Conservation (phyloP, 148 eudicot species). For the Heliamphora exappendiculata region DNA sequence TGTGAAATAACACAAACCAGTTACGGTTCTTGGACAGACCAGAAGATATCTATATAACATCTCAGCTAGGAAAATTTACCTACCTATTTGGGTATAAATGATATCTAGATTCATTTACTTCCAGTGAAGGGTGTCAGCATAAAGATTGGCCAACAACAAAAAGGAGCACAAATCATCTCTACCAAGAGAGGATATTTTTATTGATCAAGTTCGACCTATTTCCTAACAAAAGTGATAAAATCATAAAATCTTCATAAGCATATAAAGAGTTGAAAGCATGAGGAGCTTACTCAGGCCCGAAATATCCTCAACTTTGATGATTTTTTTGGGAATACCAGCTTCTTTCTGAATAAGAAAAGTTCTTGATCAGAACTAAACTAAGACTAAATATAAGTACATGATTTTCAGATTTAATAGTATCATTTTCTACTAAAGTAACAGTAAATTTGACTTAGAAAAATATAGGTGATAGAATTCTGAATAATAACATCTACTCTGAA, state of each 20-base stretch:
- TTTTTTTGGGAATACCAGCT: slow-evolving; percentile 64
- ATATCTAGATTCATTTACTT: background rate
- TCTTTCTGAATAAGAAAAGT: slow-evolving; percentile 55
- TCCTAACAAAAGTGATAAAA: background rate
- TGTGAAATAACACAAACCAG: background rate
- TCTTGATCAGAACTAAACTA: background rate
- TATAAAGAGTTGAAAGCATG: background rate
- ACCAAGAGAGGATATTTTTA: slow-evolving; percentile 2
- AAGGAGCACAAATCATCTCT: background rate
- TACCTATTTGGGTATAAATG: background rate
- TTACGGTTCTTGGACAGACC: background rate
- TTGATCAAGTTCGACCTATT: background rate
- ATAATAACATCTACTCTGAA: background rate
- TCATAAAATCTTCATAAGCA: background rate
- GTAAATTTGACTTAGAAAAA: background rate
- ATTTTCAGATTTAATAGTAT: background rate
- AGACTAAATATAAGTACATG: background rate
- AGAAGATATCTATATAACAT: background rate
- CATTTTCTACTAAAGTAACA: background rate
- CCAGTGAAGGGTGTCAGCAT: background rate
- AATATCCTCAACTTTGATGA: slow-evolving; percentile 77
- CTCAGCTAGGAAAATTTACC: background rate
- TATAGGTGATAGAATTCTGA: background rate
- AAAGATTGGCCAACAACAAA: background rate
- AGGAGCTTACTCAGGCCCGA: slow-evolving; percentile 78